Base-by-base conservation (phyloP, 352 stramenopile genomes). In the Globisporangium middletonii region DNA sequence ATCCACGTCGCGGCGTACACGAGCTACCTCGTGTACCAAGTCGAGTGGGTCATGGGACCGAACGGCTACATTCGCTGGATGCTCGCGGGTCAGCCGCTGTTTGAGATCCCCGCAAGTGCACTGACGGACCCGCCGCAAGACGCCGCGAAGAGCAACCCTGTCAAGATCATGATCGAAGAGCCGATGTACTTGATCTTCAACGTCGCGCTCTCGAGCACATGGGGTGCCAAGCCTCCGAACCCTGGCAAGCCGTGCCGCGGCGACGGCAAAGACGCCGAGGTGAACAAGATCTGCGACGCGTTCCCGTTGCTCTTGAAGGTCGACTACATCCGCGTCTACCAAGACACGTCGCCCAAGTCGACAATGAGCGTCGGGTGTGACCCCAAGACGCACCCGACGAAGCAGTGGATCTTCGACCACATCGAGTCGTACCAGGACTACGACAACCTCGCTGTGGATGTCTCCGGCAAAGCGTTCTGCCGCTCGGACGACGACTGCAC, bases 121-220 rank as follows among this genome's bases (percentile, higher is more conserved):
- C 64, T 97, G 18, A 51, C 59, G 12, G 75, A 72, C 43, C 65
- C 68, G 0, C 76, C 78, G 9, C 80, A 91, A 43, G 72, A 91
- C 47, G 50, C 50, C 0, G 46, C 51, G 0, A 71, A 82, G 50
- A 77, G 50, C 60, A 95, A 73, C 83, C 88, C 79, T 59, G 83
- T 70, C 69, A 96, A 78, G 69, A 86, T 88, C 59, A 98, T 99
- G 78, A 81, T 97, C 28, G 82, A 95, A 33, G 95, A 99, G 67
- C 95, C 95, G 0, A 90, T 96, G 76, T 98, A 98, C 60, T 64
- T 98, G 55, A 86, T 99, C 51, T 83, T 98, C 55, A 99, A 98
- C 72, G 97, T 96, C 26, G 95, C 95, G 7, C 77, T 99, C 52
- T 97, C 89, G 19, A 85, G 69, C 30, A 87, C 89, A 30, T 98